These are phyloP conservation scores for Globisporangium nodosum DNA, from an alignment of 352 stramenopile species.

Conservation along the genomic window DNA sequence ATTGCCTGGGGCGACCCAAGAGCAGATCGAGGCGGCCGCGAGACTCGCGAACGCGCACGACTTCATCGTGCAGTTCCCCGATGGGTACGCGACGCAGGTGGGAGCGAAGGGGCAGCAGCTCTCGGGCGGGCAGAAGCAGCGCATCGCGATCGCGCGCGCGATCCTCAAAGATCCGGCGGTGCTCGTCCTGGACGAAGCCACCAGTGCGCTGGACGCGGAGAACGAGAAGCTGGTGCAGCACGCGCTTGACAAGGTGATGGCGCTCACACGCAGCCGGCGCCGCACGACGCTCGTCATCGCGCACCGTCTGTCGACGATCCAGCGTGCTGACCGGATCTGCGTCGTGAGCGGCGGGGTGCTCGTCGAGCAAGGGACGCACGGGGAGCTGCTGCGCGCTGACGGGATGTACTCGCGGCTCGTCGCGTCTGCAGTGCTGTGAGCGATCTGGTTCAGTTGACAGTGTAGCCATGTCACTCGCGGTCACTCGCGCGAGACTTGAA, in stretches of 20 bases:
- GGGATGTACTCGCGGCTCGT: slow-evolving; percentile 21
- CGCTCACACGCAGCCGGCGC: slow-evolving; percentile 10
- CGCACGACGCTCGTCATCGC: slow-evolving; percentile 87
- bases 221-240: slow-evolving; percentile 60
- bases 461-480: slow-evolving; percentile 1
- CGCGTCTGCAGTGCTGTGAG: background rate
- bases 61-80: slow-evolving; percentile 82
- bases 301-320: slow-evolving; percentile 72
- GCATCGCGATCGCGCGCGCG: slow-evolving; percentile 32
- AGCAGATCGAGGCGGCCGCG: background rate
- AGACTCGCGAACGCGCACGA: slow-evolving; percentile 72
- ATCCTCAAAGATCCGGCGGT: slow-evolving; percentile 27
- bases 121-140: slow-evolving; percentile 52
- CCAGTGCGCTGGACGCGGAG: slow-evolving; percentile 81
- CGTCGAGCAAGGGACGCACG: slow-evolving; percentile 26
- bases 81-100: slow-evolving; percentile 87
- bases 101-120: slow-evolving; percentile 37
- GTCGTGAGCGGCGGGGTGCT: slow-evolving; percentile 21
- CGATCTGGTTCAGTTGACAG: background rate
- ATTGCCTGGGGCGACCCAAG: background rate
- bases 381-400: slow-evolving; percentile 12
- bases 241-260: slow-evolving; percentile 22
- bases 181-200: slow-evolving; percentile 64
- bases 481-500: background rate
- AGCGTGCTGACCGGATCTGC: slow-evolving; percentile 22